Base-by-base conservation (phyloP, 2,329 filamentous ascomycete species). In the Botrytis cinerea region DNA sequence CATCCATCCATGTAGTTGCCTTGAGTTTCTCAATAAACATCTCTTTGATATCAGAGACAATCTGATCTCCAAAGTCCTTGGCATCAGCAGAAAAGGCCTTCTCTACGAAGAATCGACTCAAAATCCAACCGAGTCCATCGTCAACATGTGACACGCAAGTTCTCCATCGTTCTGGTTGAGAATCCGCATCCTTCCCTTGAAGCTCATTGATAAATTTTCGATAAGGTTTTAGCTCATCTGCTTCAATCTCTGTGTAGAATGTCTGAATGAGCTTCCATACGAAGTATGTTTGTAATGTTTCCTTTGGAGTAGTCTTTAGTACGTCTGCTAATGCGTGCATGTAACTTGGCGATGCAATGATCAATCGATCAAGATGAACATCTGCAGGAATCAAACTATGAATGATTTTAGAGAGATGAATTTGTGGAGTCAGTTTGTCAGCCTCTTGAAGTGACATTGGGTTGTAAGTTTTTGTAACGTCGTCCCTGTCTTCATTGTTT, bases 51-150 rank as follows among this genome's bases (percentile, higher is more conserved):
- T 92, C 89, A 16, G 87, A 87, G n/a, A 93, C 87, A 76, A 94
- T 90, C 71, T 89, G 86, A 73, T 93, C 89, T 25, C 90, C 90
- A 63, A 92, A 87, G 6, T 87, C 82, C 79, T 92, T 92, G 0
- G 90, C 90, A 32, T 89, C 86, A 20, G 90, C 86, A 0, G 90
- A 89, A 78, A 93, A 93, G 1, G 90, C 86, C 67, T 88, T 88
- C 75, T 93, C 87, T 2, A 93, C 85, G 75, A 90, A 94, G 82
- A 93, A 93, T 35, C 90, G 88, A 78, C 90, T 91, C 25, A 92
- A 82, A 67, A 92, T 90, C 90, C 91, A 93, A 3, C 87, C 87
- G 35, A 93, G 80, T 8, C 87, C 86, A 35, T 81, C 80, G 75
- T 92, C 89, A 8, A 91, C 85, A 48, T 86, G 84, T 12, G 80